Evolutionary conservation across 2,329 filamentous ascomycete species (phyloP), one percentile per base, ranked within the genome.

Genomic region (Truncatella angustata): DNA sequence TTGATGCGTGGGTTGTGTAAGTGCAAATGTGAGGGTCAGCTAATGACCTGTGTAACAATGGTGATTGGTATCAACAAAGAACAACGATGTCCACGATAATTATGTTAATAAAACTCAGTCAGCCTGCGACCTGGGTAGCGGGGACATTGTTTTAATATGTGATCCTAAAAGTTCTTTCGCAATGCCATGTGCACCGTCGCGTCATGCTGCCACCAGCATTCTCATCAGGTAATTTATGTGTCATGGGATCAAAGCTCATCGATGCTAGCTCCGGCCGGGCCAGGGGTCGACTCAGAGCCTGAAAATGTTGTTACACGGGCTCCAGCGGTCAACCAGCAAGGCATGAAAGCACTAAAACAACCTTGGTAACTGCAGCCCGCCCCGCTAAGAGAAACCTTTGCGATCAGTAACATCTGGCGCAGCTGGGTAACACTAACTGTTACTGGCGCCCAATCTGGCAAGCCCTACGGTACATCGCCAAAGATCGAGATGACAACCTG

Each of bases 201-300:
- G 53, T 57, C 47, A 56, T 56, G 56, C 58, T 57, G 52, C 42
- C 47, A 45, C 52, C 35, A 54, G 52, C 45, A 52, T 60, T 59
- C 57, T 50, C 58, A 60, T 60, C 57, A 59, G 37, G 58, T 59
- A 60, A 59, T 57, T 44, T 52, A 60, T 60, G 58, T 59, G 57
- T 59, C 58, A 60, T 59, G 56, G 50, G 47, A 20, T 50, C 47
- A 28, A 35, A 46, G 43, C 14, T 46, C 30, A 26, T 18, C 28
- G 43, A 23, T 46, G 43, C 43, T 46, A 46, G 20, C 28, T 23
- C 30, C 30, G 34, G 30, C 45, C 23, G 45, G 21, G 30, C 45
- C 34, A 49, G 45, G 45, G 45, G 45, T 37, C 18, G 32, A 34
- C 16, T 14, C 45, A 48, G 32, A 48, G 45, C 45, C 34, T 37